Evolutionary conservation across 345 rosid genomes (phyloP).

Genomic region (Eucalyptus fibrosa): DNA sequence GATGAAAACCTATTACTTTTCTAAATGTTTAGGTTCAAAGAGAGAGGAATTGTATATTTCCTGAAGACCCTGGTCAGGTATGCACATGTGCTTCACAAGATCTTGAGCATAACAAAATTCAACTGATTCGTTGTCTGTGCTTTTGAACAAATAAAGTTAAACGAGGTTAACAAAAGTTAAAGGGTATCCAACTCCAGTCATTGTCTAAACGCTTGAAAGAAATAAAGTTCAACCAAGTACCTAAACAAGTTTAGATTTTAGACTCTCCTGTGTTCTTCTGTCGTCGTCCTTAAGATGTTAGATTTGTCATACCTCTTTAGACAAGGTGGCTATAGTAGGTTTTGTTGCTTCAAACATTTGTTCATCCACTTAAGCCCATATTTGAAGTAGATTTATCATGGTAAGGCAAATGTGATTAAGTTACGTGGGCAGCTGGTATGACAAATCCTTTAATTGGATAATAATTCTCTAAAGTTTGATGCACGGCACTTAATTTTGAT

Average conservation of each 20-base stretch:
- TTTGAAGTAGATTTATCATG: neutral
- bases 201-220: neutral
- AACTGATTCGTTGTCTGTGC: neutral
- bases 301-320: neutral
- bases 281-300: neutral
- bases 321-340: neutral
- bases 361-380: neutral
- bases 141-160: neutral
- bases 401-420: neutral
- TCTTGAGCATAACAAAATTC: neutral
- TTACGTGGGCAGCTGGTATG: neutral
- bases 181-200: neutral
- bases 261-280: neutral
- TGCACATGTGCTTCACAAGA: constrained; percentile 20
- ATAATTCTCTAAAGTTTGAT: neutral
- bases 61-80: constrained; percentile 96
- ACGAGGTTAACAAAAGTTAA: neutral
- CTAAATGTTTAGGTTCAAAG: constrained; percentile 51
- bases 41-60: constrained; percentile 65
- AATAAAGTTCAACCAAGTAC: neutral
- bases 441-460: neutral
- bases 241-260: neutral
- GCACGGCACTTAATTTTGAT: neutral
- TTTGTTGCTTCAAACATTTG: neutral
- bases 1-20: constrained; percentile 5